Conservation (phyloP, 352 stramenopile species). For the Phytophthora tentaculata region DNA sequence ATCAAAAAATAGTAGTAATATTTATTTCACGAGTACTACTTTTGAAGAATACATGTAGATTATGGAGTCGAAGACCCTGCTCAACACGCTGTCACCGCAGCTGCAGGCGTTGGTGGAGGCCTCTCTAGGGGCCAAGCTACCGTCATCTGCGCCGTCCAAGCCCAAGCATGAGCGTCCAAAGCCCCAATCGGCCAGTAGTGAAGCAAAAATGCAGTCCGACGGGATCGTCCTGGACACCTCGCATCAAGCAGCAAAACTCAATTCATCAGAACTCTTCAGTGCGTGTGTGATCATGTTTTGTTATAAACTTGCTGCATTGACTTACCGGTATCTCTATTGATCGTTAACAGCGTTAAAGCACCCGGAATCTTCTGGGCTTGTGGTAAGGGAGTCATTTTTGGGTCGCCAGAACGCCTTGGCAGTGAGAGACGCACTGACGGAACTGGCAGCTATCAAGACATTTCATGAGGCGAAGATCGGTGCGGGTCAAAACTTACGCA, state of each 20-base stretch:
- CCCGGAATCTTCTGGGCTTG: constrained; percentile 55
- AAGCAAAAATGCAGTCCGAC: constrained; percentile 6
- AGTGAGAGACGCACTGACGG: constrained; percentile 47
- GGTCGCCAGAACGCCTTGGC: constrained; percentile 37
- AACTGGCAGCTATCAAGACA: constrained; percentile 28
- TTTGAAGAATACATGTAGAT: neutral
- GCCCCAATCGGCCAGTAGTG: neutral
- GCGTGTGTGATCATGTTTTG: constrained; percentile 3
- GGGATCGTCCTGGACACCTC: constrained; percentile 2
- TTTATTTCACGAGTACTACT: neutral
- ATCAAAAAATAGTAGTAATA: too few species aligned
- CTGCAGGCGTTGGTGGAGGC: constrained; percentile 69
- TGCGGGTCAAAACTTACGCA: constrained; percentile 44
- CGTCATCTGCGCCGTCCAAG: neutral
- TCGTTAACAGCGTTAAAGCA: constrained; percentile 62
- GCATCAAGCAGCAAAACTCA: constrained; percentile 32
- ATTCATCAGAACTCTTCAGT: constrained; percentile 74
- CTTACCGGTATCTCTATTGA: too few species aligned
- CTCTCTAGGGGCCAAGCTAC: constrained; percentile 54
- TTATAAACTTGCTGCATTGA: neutral
- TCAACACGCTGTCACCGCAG: constrained; percentile 67
- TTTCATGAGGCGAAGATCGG: constrained; percentile 65
- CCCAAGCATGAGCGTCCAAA: neutral
- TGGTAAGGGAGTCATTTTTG: constrained; percentile 62
- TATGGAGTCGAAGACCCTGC: constrained; percentile 40